phyloP scores from a whole-genome alignment of 192 early-diverging fungal species.

The Coemansia sp. region DNA sequence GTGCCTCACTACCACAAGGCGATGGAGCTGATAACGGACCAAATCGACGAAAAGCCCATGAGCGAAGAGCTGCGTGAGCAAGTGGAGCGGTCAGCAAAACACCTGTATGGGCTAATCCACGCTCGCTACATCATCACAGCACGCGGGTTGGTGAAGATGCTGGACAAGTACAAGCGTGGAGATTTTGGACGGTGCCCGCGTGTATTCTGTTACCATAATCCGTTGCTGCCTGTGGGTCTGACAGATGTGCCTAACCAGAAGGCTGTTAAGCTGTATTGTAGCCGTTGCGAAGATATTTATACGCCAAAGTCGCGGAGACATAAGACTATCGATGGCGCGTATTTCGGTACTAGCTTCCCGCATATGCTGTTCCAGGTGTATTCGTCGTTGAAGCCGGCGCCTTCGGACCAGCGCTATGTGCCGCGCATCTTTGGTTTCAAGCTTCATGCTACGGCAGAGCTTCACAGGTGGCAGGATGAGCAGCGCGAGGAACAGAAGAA shows the following conservation, averaged over 20 bases:
- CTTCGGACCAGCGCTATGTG: conserved; percentile 72
- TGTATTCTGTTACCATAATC: conserved; percentile 86
- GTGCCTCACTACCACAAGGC: conserved; percentile 90
- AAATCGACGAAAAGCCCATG: conserved; percentile 40
- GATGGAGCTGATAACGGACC: conserved; percentile 88
- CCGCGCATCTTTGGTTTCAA: conserved; percentile 99
- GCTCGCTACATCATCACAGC: conserved; percentile 93
- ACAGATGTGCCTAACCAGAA: conserved; percentile 82
- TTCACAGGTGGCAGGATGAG: conserved; percentile 89
- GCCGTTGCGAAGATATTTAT: conserved; percentile 96
- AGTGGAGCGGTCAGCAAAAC: conserved; percentile 85
- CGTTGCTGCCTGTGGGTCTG: conserved; percentile 86
- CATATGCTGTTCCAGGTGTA: conserved; percentile 95
- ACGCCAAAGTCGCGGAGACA: conserved; percentile 87
- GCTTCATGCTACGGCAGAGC: conserved; percentile 81
- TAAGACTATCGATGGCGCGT: conserved; percentile 87
- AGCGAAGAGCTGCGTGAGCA: conserved; percentile 68
- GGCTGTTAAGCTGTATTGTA: conserved; percentile 93
- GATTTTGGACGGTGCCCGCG: conserved; percentile 98
- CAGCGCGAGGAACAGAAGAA: conserved; percentile 69
- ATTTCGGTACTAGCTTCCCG: conserved; percentile 95
- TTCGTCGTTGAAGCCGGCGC: conserved; percentile 74
- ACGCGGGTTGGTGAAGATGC: conserved; percentile 90
- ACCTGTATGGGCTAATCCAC: conserved; percentile 98
- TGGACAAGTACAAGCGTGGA: conserved; percentile 90